Evolutionary conservation across 2,329 filamentous ascomycete genomes (phyloP).

Genomic region (Neofusicoccum cordaticola): DNA sequence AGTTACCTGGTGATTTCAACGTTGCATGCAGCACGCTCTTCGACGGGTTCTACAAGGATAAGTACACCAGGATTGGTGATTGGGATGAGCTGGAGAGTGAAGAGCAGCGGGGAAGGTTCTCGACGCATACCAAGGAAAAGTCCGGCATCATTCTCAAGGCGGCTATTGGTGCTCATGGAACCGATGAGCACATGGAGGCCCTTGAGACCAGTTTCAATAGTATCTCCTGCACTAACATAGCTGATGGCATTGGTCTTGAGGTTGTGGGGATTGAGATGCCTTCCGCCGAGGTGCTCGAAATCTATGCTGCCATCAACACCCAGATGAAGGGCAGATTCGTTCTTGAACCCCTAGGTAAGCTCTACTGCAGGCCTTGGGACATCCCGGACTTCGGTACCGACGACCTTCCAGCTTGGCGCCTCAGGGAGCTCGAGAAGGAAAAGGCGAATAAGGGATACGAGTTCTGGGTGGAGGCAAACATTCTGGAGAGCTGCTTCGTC

Average conservation of each 20-base stretch:
- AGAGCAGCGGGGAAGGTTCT: slow-evolving; percentile 6
- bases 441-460: slow-evolving; percentile 29
- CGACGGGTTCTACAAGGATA: slow-evolving; percentile 50
- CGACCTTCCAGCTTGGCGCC: slow-evolving; percentile 36
- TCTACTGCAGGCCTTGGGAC: slow-evolving; percentile 52
- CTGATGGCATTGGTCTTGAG: slow-evolving; percentile 34
- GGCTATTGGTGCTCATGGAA: slow-evolving; percentile 49
- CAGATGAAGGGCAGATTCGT: slow-evolving; percentile 37
- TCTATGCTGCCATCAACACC: slow-evolving; percentile 44
- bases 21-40: slow-evolving; percentile 69
- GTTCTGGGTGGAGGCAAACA: slow-evolving; percentile 67
- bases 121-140: slow-evolving; percentile 36
- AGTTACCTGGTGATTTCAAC: slow-evolving; percentile 78
- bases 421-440: slow-evolving; percentile 35
- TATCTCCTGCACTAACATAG: slow-evolving; percentile 23
- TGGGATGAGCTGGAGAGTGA: slow-evolving; percentile 37
- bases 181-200: slow-evolving; percentile 33
- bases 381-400: slow-evolving; percentile 40
- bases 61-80: slow-evolving; percentile 39
- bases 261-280: slow-evolving; percentile 50
- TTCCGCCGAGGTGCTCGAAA: slow-evolving; percentile 41
- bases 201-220: not conserved
- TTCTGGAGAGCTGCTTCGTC: slow-evolving; percentile 56
- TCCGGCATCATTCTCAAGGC: slow-evolving; percentile 52
- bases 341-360: slow-evolving; percentile 52